Base-by-base conservation (phyloP, 2,329 filamentous ascomycete genomes). In the Dothideomycetes sp. region DNA sequence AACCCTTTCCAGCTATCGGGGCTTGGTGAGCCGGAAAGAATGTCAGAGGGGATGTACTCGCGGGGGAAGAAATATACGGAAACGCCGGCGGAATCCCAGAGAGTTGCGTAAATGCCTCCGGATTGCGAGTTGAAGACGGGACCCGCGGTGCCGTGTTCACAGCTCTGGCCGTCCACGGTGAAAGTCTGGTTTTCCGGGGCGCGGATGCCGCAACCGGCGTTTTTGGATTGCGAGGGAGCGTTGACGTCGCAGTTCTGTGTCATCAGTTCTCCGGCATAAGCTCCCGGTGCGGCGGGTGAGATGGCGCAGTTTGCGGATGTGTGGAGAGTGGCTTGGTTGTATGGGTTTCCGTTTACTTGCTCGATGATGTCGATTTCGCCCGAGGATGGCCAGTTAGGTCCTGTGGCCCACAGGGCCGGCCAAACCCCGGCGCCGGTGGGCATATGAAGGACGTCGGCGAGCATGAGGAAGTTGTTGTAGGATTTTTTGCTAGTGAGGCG, bases 61-160 rank as follows among this genome's bases (percentile, higher is more conserved):
- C 84, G 80, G 0, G 79, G 69, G 63, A 94, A 95, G 71, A 85
- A 89, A 76, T 79, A 95, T 49, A 94, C 70, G 28, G 72, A 72
- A 59, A 96, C 91, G 47, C 69, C 69, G 0, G 72, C 57, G 20
- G 72, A 70, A 2, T 81, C 85, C 84, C 87, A 94, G 45, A 64
- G 53, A 11, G 62, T 67, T 15, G 65, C 68, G 48, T 64, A 71
- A 32, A 70, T 62, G 34, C 61, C 65, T 36, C 68, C 68, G 18
- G 53, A 52, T 40, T 59, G 62, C 11, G 48, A 40, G 53, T 71
- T 82, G 59, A 81, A 73, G 0, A 58, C 65, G 4, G 58, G 56
- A 24, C 77, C 77, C 0, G 58, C 58, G 31, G 58, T 61, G 9
- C 52, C 47, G 44, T 56, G 45, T 10, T 27, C 19, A 11, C 33